A percentile compares a stretch with the other conserved stretches of the same genome.
These are phyloP conservation scores for Brassica juncea DNA, from an alignment of 345 rosid species.

Conservation along the genomic window DNA sequence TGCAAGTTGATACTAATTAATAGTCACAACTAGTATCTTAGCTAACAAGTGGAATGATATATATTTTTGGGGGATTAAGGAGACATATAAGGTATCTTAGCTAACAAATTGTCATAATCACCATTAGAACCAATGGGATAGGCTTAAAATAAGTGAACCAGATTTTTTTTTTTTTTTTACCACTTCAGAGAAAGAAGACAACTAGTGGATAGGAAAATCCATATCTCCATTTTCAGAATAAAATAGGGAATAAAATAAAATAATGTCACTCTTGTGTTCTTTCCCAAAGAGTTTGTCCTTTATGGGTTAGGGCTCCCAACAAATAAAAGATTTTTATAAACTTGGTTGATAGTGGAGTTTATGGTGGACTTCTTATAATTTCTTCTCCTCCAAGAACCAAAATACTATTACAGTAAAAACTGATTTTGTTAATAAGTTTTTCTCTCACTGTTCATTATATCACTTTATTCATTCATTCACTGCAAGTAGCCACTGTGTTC, in stretches of 20 bases:
- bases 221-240: slow-evolving; percentile 21
- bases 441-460: neutral
- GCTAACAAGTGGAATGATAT: neutral
- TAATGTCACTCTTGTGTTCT: slow-evolving; percentile 8
- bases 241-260: slow-evolving; percentile 31
- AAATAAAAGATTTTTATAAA: neutral
- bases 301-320: slow-evolving; percentile 1
- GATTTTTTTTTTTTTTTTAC: slow-evolving; percentile 33
- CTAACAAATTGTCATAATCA: neutral
- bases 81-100: neutral
- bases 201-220: slow-evolving; percentile 16
- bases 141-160: slow-evolving; percentile 34
- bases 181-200: slow-evolving; percentile 26
- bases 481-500: no score
- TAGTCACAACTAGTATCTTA: slow-evolving; percentile 10
- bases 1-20: neutral
- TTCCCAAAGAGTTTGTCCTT: slow-evolving; percentile 21
- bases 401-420: neutral
- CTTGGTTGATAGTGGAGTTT: slow-evolving; percentile 28
- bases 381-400: neutral
- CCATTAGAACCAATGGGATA: slow-evolving; percentile 31
- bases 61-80: neutral
- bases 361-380: slow-evolving; percentile 18
- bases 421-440: neutral
- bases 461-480: slow-evolving; percentile 2